A percentile compares a stretch with the other conserved stretches of the same genome.
phyloP scores from a whole-genome alignment of 306 rosid species.

The Benincasa hispida region DNA sequence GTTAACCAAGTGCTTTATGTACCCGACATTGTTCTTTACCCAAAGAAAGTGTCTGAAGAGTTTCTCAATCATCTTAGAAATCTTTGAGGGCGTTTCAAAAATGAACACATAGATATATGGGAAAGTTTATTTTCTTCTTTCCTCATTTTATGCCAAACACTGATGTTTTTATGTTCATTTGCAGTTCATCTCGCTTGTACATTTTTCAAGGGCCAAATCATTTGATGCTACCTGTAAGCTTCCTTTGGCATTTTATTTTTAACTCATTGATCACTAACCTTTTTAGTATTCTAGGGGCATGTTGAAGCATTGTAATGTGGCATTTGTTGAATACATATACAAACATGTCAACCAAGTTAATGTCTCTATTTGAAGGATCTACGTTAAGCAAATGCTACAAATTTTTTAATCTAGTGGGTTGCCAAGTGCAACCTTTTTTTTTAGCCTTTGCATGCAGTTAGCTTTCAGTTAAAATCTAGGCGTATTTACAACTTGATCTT shows the following conservation, averaged over 20 bases:
- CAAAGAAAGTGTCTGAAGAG: too few relatives aligned
- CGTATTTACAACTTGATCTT: neutral
- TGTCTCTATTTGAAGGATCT: neutral
- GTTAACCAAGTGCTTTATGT: too few relatives aligned
- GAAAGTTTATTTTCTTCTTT: neutral
- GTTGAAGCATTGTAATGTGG: neutral
- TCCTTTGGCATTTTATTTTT: neutral
- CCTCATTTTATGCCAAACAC: neutral
- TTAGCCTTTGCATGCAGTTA: neutral
- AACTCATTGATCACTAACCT: neutral
- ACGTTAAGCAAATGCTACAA: neutral
- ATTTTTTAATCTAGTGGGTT: neutral
- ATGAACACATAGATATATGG: too few relatives aligned
- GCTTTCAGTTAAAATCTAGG: neutral
- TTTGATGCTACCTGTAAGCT: conserved; percentile 81
- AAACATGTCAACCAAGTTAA: neutral
- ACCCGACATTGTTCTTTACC: too few relatives aligned
- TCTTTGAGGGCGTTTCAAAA: too few relatives aligned
- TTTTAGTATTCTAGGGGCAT: neutral
- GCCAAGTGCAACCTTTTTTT: neutral
- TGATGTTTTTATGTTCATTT: neutral
- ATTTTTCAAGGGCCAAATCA: conserved; percentile 86
- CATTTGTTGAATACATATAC: neutral
- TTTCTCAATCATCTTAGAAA: too few relatives aligned
- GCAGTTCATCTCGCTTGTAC: conserved; percentile 87